A percentile compares a stretch with the other conserved stretches of the same genome.
These are phyloP conservation scores for Cyclotella atomus DNA, from an alignment of 108 stramenopile genomes.

Conservation along the genomic window DNA sequence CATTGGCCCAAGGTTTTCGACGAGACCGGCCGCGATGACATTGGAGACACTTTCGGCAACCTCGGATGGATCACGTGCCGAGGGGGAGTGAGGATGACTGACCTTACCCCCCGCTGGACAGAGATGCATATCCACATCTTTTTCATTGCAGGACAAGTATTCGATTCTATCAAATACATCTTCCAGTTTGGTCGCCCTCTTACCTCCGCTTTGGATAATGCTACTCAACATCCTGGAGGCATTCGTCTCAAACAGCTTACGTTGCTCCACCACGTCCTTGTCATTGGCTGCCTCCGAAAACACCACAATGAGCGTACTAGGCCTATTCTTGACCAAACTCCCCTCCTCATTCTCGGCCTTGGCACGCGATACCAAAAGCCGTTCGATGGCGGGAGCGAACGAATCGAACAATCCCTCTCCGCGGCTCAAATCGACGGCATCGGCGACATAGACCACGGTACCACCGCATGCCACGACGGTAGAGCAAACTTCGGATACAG, in stretches of 20 bases:
- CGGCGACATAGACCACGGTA: conserved; percentile 70
- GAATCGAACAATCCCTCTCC: conserved; percentile 84
- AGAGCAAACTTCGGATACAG: conserved; percentile 62
- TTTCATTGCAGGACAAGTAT: conserved; percentile 60
- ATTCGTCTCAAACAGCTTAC: conserved; percentile 51
- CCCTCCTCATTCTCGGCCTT: conserved; percentile 23
- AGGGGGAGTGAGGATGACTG: conserved; percentile 29
- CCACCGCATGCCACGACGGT: conserved; percentile 82
- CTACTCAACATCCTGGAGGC: conserved; percentile 60
- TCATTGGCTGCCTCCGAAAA: conserved; percentile 40
- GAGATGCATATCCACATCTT: conserved; percentile 52
- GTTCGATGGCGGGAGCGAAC: conserved; percentile 80
- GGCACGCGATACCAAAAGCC: conserved; percentile 51
- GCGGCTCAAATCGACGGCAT: conserved; percentile 61
- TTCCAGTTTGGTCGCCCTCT: conserved; percentile 52
- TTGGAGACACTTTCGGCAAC: conserved; percentile 39
- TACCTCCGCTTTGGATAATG: conserved; percentile 56
- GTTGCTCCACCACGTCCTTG: conserved; percentile 31
- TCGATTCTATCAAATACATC: conserved; percentile 74
- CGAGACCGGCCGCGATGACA: conserved; percentile 51
- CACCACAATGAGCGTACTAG: conserved; percentile 62
- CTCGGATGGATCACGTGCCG: conserved; percentile 42
- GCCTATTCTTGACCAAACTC: conserved; percentile 6
- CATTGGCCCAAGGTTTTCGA: conserved; percentile 44
- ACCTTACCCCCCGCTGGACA: conserved; percentile 50